Evolutionary conservation across 306 rosid genomes (phyloP).

Genomic region (Sindora glabra): DNA sequence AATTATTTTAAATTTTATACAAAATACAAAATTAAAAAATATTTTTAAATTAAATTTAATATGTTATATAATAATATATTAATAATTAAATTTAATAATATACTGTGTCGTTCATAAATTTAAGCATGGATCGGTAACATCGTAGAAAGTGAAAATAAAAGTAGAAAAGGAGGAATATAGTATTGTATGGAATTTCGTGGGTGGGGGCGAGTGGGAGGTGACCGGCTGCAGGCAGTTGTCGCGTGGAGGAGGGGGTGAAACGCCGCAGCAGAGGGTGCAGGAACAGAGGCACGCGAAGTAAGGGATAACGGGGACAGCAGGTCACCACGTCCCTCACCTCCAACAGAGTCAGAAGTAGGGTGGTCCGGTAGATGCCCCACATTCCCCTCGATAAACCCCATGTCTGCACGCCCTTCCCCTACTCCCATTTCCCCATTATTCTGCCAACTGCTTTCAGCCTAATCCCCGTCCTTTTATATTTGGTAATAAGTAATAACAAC

Average conservation of each 20-base stretch:
- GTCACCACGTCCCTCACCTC: conserved; percentile 13
- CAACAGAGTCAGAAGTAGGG: conserved; percentile 15
- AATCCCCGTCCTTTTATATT: background rate
- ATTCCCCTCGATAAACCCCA: conserved; percentile 56
- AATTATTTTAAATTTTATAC: too few relatives aligned
- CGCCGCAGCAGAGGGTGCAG: conserved; percentile 49
- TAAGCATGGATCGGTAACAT: too few relatives aligned
- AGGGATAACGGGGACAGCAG: conserved; percentile 49
- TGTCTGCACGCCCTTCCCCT: conserved; percentile 34
- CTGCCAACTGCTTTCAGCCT: background rate
- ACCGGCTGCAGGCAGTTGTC: conserved; percentile 76
- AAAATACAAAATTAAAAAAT: too few relatives aligned
- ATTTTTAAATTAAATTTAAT: too few relatives aligned
- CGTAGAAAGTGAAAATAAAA: too few relatives aligned
- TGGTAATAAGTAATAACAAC: too few relatives aligned
- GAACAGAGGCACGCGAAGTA: conserved; percentile 30
- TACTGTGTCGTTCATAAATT: too few relatives aligned
- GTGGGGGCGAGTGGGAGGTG: conserved; percentile 54
- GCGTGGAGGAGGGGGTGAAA: conserved; percentile 31
- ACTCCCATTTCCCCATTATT: background rate
- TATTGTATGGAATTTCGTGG: too few relatives aligned
- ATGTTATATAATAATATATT: too few relatives aligned
- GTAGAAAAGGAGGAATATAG: too few relatives aligned
- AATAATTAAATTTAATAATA: too few relatives aligned
- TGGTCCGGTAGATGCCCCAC: conserved; percentile 66